phyloP scores from a whole-genome alignment of 1,284 basidiomycete species.

The Pseudozyma pruni region DNA sequence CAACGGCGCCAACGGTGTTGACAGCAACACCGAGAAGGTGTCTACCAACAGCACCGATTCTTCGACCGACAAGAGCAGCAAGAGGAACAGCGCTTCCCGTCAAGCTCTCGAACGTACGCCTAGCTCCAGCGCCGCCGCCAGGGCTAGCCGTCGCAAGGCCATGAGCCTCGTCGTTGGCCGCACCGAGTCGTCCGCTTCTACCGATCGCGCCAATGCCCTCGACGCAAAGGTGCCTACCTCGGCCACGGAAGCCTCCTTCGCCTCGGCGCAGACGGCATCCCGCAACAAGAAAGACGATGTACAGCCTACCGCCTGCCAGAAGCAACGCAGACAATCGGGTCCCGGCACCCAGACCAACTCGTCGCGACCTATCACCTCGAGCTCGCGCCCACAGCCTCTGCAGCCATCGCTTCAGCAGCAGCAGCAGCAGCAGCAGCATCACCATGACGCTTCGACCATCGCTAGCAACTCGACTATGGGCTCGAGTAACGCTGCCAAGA shows the following conservation, averaged over 20 bases:
- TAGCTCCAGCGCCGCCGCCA: slow-evolving; percentile 23
- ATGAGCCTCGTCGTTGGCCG: slow-evolving; percentile 61
- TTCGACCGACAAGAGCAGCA: slow-evolving; percentile 26
- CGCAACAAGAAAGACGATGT: slow-evolving; percentile 29
- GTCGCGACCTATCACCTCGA: slow-evolving; percentile 19
- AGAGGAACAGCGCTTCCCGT: slow-evolving; percentile 34
- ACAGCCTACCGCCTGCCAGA: slow-evolving; percentile 12
- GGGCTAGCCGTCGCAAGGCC: slow-evolving; percentile 54
- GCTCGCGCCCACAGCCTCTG: slow-evolving; percentile 18
- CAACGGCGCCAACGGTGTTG: slow-evolving; percentile 5
- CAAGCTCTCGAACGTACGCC: slow-evolving; percentile 30
- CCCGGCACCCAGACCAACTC: slow-evolving; percentile 11
- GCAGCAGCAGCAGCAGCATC: slow-evolving; percentile 19
- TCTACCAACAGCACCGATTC: slow-evolving; percentile 4
- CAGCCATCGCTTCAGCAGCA: slow-evolving; percentile 19
- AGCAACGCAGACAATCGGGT: slow-evolving; percentile 24
- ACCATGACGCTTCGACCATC: slow-evolving; percentile 44
- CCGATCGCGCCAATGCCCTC: slow-evolving; percentile 33
- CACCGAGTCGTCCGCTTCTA: slow-evolving; percentile 25
- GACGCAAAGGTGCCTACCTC: slow-evolving; percentile 12
- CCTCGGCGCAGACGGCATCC: slow-evolving; percentile 10
- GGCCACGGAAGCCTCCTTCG: slow-evolving; percentile 19
- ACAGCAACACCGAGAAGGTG: no score
- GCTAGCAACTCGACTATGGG: slow-evolving; percentile 57
- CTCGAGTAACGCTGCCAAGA: slow-evolving; percentile 72